Conservation (phyloP, 202 grass and related monocot genomes). For the Cymbopogon flexuosus region DNA sequence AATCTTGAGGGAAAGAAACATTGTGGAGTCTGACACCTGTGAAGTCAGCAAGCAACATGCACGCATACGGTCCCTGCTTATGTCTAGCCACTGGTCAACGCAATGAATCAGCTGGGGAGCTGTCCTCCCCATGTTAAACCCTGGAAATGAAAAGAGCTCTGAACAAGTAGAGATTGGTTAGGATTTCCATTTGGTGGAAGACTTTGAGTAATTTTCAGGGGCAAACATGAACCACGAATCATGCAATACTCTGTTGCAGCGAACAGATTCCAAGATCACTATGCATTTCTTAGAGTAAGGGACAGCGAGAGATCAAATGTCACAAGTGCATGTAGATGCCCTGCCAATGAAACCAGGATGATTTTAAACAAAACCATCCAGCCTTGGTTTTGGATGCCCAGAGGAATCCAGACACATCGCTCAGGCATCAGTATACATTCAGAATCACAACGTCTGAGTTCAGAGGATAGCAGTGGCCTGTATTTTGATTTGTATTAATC, state of each 20-base stretch:
- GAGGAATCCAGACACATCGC: neutral
- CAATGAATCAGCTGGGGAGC: no score
- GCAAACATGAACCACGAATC: neutral
- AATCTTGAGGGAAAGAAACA: no score
- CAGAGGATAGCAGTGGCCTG: conserved; percentile 18
- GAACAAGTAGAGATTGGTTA: neutral
- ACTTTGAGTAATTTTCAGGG: neutral
- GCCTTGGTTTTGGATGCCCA: neutral
- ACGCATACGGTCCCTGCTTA: no score
- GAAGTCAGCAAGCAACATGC: no score
- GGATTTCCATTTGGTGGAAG: neutral
- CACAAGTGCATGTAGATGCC: neutral
- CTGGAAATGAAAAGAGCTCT: neutral
- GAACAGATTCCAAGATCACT: neutral
- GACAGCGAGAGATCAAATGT: neutral
- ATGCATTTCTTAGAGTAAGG: no score
- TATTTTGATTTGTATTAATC: conserved; percentile 52
- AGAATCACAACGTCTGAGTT: neutral
- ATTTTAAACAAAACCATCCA: neutral
- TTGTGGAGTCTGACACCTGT: no score
- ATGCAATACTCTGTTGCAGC: neutral
- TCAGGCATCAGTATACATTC: neutral
- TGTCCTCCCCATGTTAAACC: no score
- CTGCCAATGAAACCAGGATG: neutral
- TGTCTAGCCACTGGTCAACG: no score